Percentiles rank a stretch among this genome's conserved stretches.
These are phyloP conservation scores for Sclerotinia subarctica DNA, from an alignment of 2,329 filamentous ascomycete species.

Conservation along the genomic window DNA sequence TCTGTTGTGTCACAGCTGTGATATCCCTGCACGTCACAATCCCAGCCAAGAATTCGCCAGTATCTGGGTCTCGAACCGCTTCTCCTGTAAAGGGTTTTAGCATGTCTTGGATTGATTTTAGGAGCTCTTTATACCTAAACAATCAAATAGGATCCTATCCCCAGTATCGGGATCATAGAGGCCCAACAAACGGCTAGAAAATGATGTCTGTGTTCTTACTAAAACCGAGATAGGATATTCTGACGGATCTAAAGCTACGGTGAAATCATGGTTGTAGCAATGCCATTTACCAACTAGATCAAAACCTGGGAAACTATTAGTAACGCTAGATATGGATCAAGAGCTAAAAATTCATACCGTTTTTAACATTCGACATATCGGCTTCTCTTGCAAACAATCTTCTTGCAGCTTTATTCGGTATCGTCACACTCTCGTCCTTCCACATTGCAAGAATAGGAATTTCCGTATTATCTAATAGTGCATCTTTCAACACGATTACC, in stretches of 20 bases:
- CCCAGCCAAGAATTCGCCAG: conserved; percentile 70
- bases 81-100: conserved; percentile 44
- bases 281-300: conserved; percentile 60
- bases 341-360: conserved; percentile 38
- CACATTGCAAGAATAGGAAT: conserved; percentile 77
- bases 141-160: conserved; percentile 58
- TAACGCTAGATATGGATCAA: not conserved
- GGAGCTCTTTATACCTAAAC: conserved; percentile 43
- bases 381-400: conserved; percentile 48
- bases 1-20: conserved; percentile 65
- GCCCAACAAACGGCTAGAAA: conserved; percentile 59
- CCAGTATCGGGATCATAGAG: conserved; percentile 55
- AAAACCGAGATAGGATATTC: conserved; percentile 67
- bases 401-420: conserved; percentile 61
- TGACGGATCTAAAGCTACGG: conserved; percentile 50
- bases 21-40: conserved; percentile 61
- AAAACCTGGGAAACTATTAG: conserved; percentile 30
- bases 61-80: conserved; percentile 61
- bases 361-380: conserved; percentile 41
- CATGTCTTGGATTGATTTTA: not conserved
- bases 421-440: conserved; percentile 71
- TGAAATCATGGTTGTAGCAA: conserved; percentile 66
- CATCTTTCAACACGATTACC: conserved; percentile 71
- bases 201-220: conserved; percentile 57
- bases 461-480: conserved; percentile 69